These are phyloP conservation scores for Globisporangium paddicum DNA, from an alignment of 352 stramenopile genomes.

Conservation along the genomic window DNA sequence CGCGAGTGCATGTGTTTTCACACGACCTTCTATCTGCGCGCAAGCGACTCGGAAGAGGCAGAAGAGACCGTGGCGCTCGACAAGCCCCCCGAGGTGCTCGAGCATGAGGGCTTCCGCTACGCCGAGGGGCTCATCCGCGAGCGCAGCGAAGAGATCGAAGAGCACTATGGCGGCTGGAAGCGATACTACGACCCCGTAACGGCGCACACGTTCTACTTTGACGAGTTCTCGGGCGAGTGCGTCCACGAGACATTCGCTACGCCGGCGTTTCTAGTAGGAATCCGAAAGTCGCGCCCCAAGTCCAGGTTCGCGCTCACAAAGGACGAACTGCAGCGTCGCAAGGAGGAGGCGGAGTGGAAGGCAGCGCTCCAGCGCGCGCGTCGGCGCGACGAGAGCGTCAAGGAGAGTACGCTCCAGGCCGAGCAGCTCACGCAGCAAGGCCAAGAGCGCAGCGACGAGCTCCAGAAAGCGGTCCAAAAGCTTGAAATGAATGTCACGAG, in stretches of 20 bases:
- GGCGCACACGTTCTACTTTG: slow-evolving; percentile 61
- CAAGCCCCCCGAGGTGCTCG: slow-evolving; percentile 48
- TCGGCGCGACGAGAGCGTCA: slow-evolving; percentile 29
- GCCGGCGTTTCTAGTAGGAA: slow-evolving; percentile 27
- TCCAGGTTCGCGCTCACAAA: slow-evolving; percentile 27
- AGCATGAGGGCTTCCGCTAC: slow-evolving; percentile 47
- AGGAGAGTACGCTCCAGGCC: slow-evolving; percentile 20
- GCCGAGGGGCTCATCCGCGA: slow-evolving; percentile 42
- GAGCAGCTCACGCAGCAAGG: slow-evolving; percentile 12
- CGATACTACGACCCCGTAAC: slow-evolving; percentile 55
- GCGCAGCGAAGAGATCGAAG: slow-evolving; percentile 64
- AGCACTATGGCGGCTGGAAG: slow-evolving; percentile 42
- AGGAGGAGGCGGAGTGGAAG: slow-evolving; percentile 68
- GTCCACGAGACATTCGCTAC: slow-evolving; percentile 51
- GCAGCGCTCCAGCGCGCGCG: slow-evolving; percentile 42
- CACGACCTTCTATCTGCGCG: slow-evolving; percentile 52
- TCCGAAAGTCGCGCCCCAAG: slow-evolving; percentile 26
- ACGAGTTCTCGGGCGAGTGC: slow-evolving; percentile 57
- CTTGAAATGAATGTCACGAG: slow-evolving; percentile 50
- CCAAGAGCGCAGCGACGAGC: slow-evolving; percentile 28
- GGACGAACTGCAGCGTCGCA: slow-evolving; percentile 39
- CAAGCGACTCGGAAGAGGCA: slow-evolving; percentile 14
- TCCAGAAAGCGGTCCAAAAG: slow-evolving; percentile 32
- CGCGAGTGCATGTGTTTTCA: slow-evolving; percentile 47
- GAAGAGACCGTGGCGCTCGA: slow-evolving; percentile 28